phyloP scores from a whole-genome alignment of 2,329 filamentous ascomycete species.

The Fusarium lateritium region DNA sequence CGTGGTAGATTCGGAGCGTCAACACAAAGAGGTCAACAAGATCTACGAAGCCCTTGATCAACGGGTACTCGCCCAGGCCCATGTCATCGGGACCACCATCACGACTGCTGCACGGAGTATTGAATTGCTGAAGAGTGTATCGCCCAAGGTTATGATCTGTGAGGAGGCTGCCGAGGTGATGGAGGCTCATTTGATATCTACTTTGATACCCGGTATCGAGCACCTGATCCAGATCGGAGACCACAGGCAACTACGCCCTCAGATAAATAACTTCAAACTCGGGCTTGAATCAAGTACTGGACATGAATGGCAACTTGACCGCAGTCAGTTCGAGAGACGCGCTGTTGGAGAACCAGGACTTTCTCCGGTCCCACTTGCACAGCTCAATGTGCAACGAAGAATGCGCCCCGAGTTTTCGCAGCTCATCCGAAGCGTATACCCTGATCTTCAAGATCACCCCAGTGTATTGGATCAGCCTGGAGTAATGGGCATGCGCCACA shows the following conservation, averaged over 20 bases:
- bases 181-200: conserved; percentile 71
- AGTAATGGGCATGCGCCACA: conserved; percentile 67
- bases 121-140: conserved; percentile 60
- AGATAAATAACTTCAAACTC: conserved; percentile 68
- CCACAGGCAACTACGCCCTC: conserved; percentile 71
- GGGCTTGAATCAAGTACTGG: conserved; percentile 35
- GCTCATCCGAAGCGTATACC: conserved; percentile 73
- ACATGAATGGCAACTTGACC: conserved; percentile 57
- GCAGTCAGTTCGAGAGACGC: conserved; percentile 47
- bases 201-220: conserved; percentile 68
- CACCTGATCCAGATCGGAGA: conserved; percentile 76
- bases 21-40: background rate
- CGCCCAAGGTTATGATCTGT: conserved; percentile 69
- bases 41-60: conserved; percentile 52
- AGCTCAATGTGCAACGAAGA: conserved; percentile 71
- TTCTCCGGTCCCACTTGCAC: conserved; percentile 49
- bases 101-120: conserved; percentile 68
- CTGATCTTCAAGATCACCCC: conserved; percentile 65
- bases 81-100: conserved; percentile 71
- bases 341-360: conserved; percentile 46
- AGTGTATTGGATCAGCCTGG: conserved; percentile 58
- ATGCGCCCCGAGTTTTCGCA: conserved; percentile 76
- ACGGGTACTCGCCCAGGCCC: conserved; percentile 53
- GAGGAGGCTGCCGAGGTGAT: conserved; percentile 77
- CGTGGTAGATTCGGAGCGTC: conserved; percentile 2